These are phyloP conservation scores for Pterocarpus santalinus DNA, from an alignment of 306 rosid species.

Conservation along the genomic window DNA sequence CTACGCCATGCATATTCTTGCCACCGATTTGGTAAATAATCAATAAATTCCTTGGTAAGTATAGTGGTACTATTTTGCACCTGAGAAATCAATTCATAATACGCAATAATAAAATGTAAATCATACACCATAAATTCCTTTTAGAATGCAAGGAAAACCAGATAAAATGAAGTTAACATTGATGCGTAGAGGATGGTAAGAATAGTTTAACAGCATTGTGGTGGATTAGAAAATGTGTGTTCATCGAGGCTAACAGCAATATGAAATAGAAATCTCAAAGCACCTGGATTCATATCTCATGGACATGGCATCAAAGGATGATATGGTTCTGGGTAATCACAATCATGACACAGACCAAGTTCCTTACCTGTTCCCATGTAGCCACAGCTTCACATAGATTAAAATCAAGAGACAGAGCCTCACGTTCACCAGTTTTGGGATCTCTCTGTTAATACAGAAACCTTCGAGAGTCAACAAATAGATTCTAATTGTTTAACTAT, in stretches of 20 bases:
- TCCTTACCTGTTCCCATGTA: constrained; percentile 94
- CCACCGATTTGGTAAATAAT: constrained; percentile 97
- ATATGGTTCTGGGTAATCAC: constrained; percentile 25
- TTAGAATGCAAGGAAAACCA: not conserved
- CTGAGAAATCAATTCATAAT: constrained; percentile 72
- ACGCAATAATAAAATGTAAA: constrained; percentile 57
- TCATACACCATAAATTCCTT: constrained; percentile 44
- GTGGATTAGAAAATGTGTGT: constrained; percentile 4
- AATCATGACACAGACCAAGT: constrained; percentile 17
- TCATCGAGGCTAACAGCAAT: constrained; percentile 33
- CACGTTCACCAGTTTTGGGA: constrained; percentile 91
- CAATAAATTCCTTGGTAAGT: constrained; percentile 90
- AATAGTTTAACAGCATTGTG: not conserved
- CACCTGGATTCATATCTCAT: constrained; percentile 20
- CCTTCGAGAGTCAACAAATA: constrained; percentile 36
- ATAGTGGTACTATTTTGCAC: constrained; percentile 97
- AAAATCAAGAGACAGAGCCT: constrained; percentile 82
- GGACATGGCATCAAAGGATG: not conserved
- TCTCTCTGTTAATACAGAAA: constrained; percentile 74
- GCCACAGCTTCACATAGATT: constrained; percentile 95
- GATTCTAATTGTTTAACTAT: constrained; percentile 4
- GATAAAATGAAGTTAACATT: constrained; percentile 12
- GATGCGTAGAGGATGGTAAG: constrained; percentile 13
- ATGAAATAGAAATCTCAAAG: constrained; percentile 23
- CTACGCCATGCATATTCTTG: constrained; percentile 98